Evolutionary conservation across 1,284 basidiomycete species (phyloP).

Genomic region (Kalmanozyma brasiliensis): DNA sequence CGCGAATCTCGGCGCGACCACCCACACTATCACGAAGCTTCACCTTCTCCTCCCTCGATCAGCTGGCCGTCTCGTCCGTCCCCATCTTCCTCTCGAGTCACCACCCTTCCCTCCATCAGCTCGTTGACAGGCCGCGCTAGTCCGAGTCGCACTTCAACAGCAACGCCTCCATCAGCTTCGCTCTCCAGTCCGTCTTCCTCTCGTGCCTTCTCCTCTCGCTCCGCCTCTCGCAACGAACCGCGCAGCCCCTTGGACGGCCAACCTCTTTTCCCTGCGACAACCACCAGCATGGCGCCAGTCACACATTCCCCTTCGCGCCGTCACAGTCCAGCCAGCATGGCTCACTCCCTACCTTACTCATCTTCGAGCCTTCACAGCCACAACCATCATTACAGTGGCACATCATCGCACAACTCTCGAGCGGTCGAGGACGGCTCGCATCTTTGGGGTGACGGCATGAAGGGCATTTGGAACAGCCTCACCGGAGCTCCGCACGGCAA

Average conservation of each 20-base stretch:
- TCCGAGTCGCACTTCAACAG: slow-evolving; percentile 1
- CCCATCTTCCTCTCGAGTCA: slow-evolving; percentile 3
- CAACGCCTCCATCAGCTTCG: background rate
- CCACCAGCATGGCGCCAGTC: slow-evolving; percentile 14
- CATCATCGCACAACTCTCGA: slow-evolving; percentile 13
- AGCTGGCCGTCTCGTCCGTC: slow-evolving; percentile 7
- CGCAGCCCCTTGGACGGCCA: slow-evolving; percentile 31
- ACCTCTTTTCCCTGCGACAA: slow-evolving; percentile 13
- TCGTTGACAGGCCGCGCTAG: slow-evolving; percentile 2
- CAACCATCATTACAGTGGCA: slow-evolving; percentile 12
- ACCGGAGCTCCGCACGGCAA: slow-evolving; percentile 43
- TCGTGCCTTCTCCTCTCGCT: slow-evolving; percentile 10
- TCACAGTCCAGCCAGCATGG: slow-evolving; percentile 3
- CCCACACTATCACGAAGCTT: slow-evolving; percentile 17
- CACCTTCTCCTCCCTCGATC: too few relatives aligned
- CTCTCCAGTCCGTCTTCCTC: slow-evolving; percentile 19
- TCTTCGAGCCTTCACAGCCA: slow-evolving; percentile 5
- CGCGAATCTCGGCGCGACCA: slow-evolving; percentile 7
- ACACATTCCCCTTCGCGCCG: slow-evolving; percentile 7
- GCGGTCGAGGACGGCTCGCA: slow-evolving; percentile 38
- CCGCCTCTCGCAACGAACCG: slow-evolving; percentile 27
- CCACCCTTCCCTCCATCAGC: slow-evolving; percentile 29
- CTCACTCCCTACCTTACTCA: slow-evolving; percentile 1
- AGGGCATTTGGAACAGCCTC: slow-evolving; percentile 44
- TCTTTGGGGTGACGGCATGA: slow-evolving; percentile 49